Base-by-base conservation (phyloP, 2,329 filamentous ascomycete genomes). In the Leptographium procerum region DNA sequence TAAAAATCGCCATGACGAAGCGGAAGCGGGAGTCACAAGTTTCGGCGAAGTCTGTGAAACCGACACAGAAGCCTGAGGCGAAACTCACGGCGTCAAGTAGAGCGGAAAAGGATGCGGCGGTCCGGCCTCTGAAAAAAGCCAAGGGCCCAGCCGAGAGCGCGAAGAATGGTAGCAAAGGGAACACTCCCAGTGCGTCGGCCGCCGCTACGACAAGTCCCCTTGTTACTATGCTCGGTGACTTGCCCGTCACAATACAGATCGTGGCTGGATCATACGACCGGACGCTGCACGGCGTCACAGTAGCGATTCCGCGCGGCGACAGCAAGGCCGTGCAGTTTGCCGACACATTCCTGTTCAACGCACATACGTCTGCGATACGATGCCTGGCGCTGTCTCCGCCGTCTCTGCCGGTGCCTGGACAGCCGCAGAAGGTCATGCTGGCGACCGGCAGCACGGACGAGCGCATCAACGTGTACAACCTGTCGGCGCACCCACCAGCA, bases 331-430 rank as follows among this genome's bases (percentile, higher is more conserved):
- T 85, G 57, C 78, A 85, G 56, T 97, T 96, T 69, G 83, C 89
- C 64, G 92, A 97, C 71, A 92, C 89, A 0, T 99, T 99, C 71
- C 82, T 99, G 59, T 96, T 99, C 81, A 89, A 91, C 68, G 91
- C 94, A 16, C 94, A 99, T 73, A 81, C 84, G 59, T 95, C 91
- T 14, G 87, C 94, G 5, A 89, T 99, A 69, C 87, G 91, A 66
- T 95, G 89, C 69, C 79, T 99, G 36, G 90, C 91, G 28, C 74
- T 96, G 61, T 96, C 92, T 10, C 87, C 88, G 3, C 78, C 88
- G 0, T 88, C 89, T 14, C 80, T 79, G 22, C 76, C 79, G 1
- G 68, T 75, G 59, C 78, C 75, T 14, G 82, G 78, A 63, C 85
- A 87, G 71, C 73, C 76, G n/a, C 87, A 89, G 69, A 96, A 94